Percentiles rank a stretch among this genome's conserved stretches.
Evolutionary conservation across 1,284 basidiomycete genomes (phyloP).

Genomic region (Acaromyces ingoldii): DNA sequence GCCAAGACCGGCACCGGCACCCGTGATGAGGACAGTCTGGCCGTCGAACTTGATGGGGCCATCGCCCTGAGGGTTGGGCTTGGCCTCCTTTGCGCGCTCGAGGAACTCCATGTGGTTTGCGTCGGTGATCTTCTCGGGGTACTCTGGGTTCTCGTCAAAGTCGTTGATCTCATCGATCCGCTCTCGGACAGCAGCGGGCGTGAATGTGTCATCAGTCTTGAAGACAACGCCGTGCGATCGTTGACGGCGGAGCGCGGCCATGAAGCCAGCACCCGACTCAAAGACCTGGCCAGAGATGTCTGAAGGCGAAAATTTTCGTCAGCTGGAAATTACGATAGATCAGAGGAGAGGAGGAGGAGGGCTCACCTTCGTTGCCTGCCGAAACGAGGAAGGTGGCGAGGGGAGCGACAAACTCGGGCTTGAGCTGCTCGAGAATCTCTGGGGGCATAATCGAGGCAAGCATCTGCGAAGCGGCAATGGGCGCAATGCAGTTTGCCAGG

Average conservation of each 20-base stretch:
- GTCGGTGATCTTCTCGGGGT: conserved; percentile 69
- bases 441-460: conserved; percentile 92
- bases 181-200: conserved; percentile 71
- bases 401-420: conserved; percentile 90
- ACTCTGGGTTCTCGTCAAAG: conserved; percentile 66
- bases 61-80: conserved; percentile 67
- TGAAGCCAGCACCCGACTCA: conserved; percentile 89
- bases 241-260: conserved; percentile 90
- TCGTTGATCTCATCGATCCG: conserved; percentile 64
- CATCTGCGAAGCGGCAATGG: conserved; percentile 89
- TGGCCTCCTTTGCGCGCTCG: conserved; percentile 64
- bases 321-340: background rate
- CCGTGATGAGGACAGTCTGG: conserved; percentile 90
- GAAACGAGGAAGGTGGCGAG: conserved; percentile 56
- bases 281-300: conserved; percentile 80
- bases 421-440: conserved; percentile 88
- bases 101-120: conserved; percentile 60
- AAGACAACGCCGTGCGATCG: conserved; percentile 77
- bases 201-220: conserved; percentile 85
- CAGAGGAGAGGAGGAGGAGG: background rate
- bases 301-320: background rate
- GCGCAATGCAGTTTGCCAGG: conserved; percentile 78
- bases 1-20: conserved; percentile 63
- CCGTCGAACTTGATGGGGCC: conserved; percentile 74
- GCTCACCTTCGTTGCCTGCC: conserved; percentile 36